phyloP scores from a whole-genome alignment of 306 rosid species.

The Albizia julibrissin region DNA sequence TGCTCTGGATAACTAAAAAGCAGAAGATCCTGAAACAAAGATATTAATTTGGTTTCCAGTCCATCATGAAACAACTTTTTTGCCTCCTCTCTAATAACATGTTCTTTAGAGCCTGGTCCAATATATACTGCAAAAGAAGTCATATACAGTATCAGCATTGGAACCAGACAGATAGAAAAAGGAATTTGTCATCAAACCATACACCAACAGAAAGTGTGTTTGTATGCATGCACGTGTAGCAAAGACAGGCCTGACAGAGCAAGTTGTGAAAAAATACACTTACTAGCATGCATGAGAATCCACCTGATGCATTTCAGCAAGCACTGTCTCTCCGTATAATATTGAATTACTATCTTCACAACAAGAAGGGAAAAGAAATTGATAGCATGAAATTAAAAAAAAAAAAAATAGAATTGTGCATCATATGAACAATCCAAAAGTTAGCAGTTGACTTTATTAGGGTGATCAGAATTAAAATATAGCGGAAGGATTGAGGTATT shows the following conservation, averaged over 20 bases:
- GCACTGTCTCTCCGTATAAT: constrained; percentile 91
- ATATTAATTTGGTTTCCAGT: constrained; percentile 69
- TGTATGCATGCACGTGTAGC: constrained; percentile 1
- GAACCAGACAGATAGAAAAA: constrained; percentile 17
- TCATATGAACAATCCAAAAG: constrained; percentile 19
- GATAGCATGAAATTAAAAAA: constrained; percentile 18
- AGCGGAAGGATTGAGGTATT: constrained; percentile 24
- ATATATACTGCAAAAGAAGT: constrained; percentile 64
- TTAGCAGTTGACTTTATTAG: background rate
- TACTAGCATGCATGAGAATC: constrained; percentile 82
- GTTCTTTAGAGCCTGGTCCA: constrained; percentile 54
- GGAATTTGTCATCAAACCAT: constrained; percentile 10
- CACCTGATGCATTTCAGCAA: constrained; percentile 86
- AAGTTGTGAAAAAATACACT: constrained; percentile 43
- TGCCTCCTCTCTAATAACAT: constrained; percentile 62
- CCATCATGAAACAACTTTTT: constrained; percentile 70
- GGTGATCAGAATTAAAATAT: background rate
- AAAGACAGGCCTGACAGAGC: constrained; percentile 18
- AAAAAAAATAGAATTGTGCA: background rate
- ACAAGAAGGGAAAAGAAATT: constrained; percentile 29
- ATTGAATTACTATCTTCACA: constrained; percentile 67
- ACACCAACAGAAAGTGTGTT: constrained; percentile 22
- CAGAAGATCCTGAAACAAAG: constrained; percentile 57
- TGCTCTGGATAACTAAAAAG: constrained; percentile 69
- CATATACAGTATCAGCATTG: constrained; percentile 32